These are phyloP conservation scores for Cystofilobasidium bisporidii DNA, from an alignment of 768 basidiomycete genomes.

Conservation along the genomic window DNA sequence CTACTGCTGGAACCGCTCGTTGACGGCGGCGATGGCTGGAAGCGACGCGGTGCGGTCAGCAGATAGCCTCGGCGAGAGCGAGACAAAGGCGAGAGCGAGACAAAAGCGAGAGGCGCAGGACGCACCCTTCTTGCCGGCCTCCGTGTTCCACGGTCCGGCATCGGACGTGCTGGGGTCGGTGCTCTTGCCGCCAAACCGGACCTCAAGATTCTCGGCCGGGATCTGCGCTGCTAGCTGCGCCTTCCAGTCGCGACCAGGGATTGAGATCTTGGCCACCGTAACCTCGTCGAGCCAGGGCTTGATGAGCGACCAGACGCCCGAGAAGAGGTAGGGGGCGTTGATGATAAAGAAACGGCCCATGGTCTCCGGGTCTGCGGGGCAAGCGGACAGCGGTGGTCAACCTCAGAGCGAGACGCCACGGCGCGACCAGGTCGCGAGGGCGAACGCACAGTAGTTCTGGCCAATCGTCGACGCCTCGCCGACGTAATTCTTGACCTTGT, in stretches of 20 bases:
- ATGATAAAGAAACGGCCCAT: conserved; percentile 95
- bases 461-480: conserved; percentile 63
- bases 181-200: conserved; percentile 76
- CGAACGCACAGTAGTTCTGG: conserved; percentile 65
- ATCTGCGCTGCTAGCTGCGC: conserved; percentile 72
- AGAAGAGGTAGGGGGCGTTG: conserved; percentile 72
- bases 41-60: background rate
- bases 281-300: conserved; percentile 92
- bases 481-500: conserved; percentile 82
- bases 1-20: background rate
- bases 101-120: background rate
- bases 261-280: conserved; percentile 88
- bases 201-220: conserved; percentile 68
- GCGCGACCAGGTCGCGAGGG: no score
- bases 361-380: conserved; percentile 39
- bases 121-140: conserved; percentile 18
- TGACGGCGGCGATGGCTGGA: background rate
- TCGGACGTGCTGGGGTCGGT: conserved; percentile 73
- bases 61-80: no score
- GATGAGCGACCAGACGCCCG: conserved; percentile 74
- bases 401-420: background rate
- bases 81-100: background rate
- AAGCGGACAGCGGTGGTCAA: no score
- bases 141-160: conserved; percentile 76
- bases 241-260: conserved; percentile 68